Base-by-base conservation (phyloP, 2,329 filamentous ascomycete species). In the Nothophaeocryptopus gaeumannii region DNA sequence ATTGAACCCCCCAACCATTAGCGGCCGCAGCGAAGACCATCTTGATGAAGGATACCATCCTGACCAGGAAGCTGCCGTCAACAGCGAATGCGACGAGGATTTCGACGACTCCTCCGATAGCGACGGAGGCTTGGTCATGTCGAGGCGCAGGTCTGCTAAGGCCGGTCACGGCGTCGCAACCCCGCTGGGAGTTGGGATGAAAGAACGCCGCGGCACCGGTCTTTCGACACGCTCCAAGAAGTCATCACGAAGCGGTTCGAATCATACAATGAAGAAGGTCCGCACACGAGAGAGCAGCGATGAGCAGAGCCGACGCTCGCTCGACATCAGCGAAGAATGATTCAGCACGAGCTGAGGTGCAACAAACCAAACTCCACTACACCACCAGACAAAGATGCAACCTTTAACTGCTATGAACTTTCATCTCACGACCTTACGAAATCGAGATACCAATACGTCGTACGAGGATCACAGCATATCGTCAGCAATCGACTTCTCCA, bases 211-310 rank as follows among this genome's bases (percentile, higher is more conserved):
- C 32, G 63, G 61, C 9, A 67, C 67, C 5, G 63, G 63, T 8
- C 47, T 60, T 26, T 66, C 59, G 31, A 59, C 47, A 38, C 53
- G 57, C 59, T 70, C 55, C 55, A 72, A 59, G 60, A 73, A 67
- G 70, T 63, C 71, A 33, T 69, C 66, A 9, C 68, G 75, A 32
- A 77, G 74, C 55, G 74, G 74, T 16, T 77, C 74, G 59, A 75
- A 72, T 55, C 73, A 74, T 30, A 77, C 75, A 7, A 73, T 77
- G 58, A 76, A 77, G 61, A 76, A 76, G 58, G 65, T 76, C 11
- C 64, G 66, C 43, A 66, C 61, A n/a, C 47, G 61, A 15, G 61
- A 63, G 29, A 63, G 60, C 31, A 51, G 46, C 26, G 61, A 64
- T 15, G 60, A 61, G 33, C 50, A 53, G 14, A 51, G 47, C 35